phyloP scores from a whole-genome alignment of 306 rosid genomes.

The Quercus suber region DNA sequence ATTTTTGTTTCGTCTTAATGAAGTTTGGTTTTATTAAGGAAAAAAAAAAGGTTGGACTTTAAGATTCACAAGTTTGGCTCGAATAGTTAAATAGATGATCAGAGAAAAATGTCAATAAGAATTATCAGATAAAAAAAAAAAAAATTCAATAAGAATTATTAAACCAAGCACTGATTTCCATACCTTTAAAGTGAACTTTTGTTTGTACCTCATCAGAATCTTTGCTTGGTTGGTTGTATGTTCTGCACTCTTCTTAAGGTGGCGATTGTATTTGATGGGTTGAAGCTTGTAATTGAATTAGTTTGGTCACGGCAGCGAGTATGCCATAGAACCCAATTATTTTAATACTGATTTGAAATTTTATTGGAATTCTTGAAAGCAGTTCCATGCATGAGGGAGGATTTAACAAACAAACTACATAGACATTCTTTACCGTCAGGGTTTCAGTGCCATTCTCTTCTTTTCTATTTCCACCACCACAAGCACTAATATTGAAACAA shows the following conservation, averaged over 20 bases:
- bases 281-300: background rate
- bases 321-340: background rate
- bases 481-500: too few species aligned
- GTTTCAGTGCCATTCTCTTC: background rate
- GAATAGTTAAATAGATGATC: background rate
- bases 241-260: too few species aligned
- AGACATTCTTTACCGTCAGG: background rate
- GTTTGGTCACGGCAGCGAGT: background rate
- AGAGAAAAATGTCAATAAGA: background rate
- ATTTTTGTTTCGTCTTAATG: background rate
- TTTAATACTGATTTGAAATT: background rate
- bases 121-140: background rate
- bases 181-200: too few species aligned
- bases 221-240: too few species aligned
- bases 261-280: too few species aligned
- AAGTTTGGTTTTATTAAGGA: too few species aligned
- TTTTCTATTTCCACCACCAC: too few species aligned
- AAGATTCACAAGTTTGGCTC: constrained; percentile 2
- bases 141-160: too few species aligned
- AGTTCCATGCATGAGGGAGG: background rate
- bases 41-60: background rate
- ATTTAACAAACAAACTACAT: background rate
- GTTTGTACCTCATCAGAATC: too few species aligned
- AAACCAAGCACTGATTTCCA: too few species aligned
- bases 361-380: background rate